Conservation (phyloP, 768 basidiomycete genomes). For the Solioccasus polychromus region DNA sequence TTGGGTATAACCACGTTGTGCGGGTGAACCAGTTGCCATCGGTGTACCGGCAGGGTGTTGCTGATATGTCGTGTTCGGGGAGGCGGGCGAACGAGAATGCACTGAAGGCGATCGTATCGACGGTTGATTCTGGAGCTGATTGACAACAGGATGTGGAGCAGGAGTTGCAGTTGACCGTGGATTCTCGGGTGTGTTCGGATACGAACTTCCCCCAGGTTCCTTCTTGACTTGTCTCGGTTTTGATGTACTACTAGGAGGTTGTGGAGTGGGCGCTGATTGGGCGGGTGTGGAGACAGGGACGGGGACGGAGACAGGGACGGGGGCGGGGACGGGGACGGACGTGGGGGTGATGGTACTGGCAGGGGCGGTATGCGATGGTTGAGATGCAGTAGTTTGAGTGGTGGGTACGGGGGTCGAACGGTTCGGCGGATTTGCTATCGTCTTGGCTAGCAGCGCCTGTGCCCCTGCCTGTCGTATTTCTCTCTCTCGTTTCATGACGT, state of each 20-base stretch:
- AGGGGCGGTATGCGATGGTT: constrained; percentile 32
- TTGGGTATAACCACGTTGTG: constrained; percentile 34
- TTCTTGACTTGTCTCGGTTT: constrained; percentile 29
- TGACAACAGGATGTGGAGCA: constrained; percentile 30
- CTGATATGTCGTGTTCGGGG: constrained; percentile 20
- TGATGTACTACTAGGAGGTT: constrained; percentile 23
- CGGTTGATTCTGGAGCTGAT: constrained; percentile 31
- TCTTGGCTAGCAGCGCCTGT: constrained; percentile 22
- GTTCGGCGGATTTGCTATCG: constrained; percentile 29
- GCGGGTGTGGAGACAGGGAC: constrained; percentile 4
- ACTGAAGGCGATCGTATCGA: constrained; percentile 30
- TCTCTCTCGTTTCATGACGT: constrained; percentile 38
- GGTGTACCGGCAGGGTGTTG: constrained; percentile 17
- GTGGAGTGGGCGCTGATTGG: constrained; percentile 28
- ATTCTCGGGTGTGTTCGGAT: constrained; percentile 28
- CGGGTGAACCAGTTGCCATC: constrained; percentile 26
- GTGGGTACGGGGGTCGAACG: constrained; percentile 28
- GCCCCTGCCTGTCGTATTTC: constrained; percentile 27
- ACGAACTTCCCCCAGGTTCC: constrained; percentile 26
- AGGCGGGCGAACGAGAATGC: constrained; percentile 27
- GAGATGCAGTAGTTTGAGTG: constrained; percentile 33
- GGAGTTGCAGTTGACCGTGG: constrained; percentile 30
- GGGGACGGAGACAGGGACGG: constrained; percentile 1
- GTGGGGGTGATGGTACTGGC: too few relatives aligned
- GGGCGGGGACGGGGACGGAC: too few relatives aligned